Base-by-base conservation (phyloP, 495 filamentous ascomycete species). In the Symbiotaphrina buchneri region DNA sequence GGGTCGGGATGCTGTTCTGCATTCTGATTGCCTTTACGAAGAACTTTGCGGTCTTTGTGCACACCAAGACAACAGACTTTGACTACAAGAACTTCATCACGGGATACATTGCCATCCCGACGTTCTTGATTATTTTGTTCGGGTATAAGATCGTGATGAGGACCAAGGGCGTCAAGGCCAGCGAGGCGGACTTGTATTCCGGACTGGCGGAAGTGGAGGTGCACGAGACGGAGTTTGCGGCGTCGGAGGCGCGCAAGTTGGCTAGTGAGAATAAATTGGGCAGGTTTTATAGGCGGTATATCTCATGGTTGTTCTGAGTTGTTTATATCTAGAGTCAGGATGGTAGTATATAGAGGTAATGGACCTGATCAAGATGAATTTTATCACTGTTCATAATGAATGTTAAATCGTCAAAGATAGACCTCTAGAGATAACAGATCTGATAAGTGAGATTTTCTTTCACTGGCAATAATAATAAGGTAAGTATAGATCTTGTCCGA, bases 61-160 rank as follows among this genome's bases (percentile, higher is more conserved):
- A 55, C 36, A 52, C 55, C 23, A 59, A 47, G 21, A 68, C 60
- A 31, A 62, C 64, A 6, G 56, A 61, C 25, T 72, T 70, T 44
- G 56, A 69, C 43, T 69, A 72, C 45, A 69, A 71, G 49, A 74
- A 65, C 41, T 87, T 87, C 49, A 63, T 90, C 48, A 84, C 77
- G 0, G 68, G 68, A 3, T 84, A 87, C 41, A 63, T 83, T 3
- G 80, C 77, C 20, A 84, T 90, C 41, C 74, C 74, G 4, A 51
- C 85, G 10, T 90, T 79, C 42, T 41, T 90, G 2, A 58, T 66
- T 31, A 57, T 81, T 43, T 64, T 81, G 45, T 54, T 68, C 29
- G 74, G 74, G 1, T 76, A 78, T 48, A 84, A 82, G 54, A 23
- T 69, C 29, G 30, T 49, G n/a, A n/a, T n/a, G n/a, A n/a, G n/a